Evolutionary conservation across 441 rosid species (phyloP).

Genomic region (Populus trichocarpa): DNA sequence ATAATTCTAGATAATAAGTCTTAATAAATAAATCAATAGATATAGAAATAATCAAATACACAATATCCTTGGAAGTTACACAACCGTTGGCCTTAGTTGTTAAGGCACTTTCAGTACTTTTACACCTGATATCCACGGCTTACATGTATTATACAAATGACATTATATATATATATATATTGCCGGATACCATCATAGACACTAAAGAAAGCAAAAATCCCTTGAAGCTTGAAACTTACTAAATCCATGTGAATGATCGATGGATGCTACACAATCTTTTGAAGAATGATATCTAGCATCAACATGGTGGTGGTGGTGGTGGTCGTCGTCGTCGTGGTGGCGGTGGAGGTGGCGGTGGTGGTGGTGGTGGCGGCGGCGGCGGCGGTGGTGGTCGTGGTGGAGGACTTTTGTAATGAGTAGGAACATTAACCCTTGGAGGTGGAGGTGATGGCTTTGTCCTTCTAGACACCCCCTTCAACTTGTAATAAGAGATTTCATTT

Average conservation of each 20-base stretch:
- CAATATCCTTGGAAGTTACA: neutral
- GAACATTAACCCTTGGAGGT: conserved; percentile 1
- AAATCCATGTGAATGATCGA: neutral
- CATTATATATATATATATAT: neutral
- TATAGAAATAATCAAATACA: neutral
- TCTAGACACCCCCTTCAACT: neutral
- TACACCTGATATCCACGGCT: neutral
- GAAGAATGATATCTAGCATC: neutral
- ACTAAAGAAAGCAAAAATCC: neutral
- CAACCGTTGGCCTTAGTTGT: neutral
- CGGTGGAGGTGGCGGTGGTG: conserved; percentile 10
- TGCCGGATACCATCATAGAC: neutral
- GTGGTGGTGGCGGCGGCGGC: neutral
- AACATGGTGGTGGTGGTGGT: neutral
- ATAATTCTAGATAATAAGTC: too few relatives aligned
- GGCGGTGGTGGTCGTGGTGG: neutral
- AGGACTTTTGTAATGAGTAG: neutral
- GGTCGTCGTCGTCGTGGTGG: neutral
- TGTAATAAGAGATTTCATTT: neutral
- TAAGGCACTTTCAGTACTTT: neutral
- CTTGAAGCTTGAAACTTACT: neutral
- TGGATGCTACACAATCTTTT: neutral
- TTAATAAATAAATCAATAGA: conserved; percentile 24
- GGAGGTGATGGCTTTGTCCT: neutral
- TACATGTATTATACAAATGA: neutral